A percentile compares a stretch with the other conserved stretches of the same genome.
Evolutionary conservation across 2,329 filamentous ascomycete genomes (phyloP).

Genomic region (Coniochaeta sp.): DNA sequence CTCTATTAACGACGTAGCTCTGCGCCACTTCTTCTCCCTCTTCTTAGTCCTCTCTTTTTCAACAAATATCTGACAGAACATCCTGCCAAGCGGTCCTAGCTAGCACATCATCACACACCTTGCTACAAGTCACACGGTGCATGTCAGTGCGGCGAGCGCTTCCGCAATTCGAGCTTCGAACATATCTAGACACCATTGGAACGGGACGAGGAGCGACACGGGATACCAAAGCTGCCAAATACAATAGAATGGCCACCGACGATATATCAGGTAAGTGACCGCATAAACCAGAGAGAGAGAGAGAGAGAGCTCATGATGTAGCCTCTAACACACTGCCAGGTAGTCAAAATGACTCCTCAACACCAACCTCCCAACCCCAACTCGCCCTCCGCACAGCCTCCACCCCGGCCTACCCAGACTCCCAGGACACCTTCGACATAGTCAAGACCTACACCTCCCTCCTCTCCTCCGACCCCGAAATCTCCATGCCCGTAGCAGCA

Average conservation of each 20-base stretch:
- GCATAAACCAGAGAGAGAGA: background rate
- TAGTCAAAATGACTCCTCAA: background rate
- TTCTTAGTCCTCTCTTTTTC: too few relatives aligned
- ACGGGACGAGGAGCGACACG: background rate
- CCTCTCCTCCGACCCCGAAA: conserved; percentile 61
- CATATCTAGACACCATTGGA: background rate
- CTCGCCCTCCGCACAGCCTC: conserved; percentile 4
- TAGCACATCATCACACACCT: background rate
- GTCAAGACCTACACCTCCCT: conserved; percentile 47
- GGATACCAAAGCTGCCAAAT: background rate
- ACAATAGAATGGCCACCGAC: conserved; percentile 3
- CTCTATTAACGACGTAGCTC: too few relatives aligned
- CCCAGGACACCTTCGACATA: conserved; percentile 31
- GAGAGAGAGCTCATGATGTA: background rate
- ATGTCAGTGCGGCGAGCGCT: background rate
- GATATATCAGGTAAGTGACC: background rate
- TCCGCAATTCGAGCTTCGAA: background rate
- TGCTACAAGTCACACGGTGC: background rate
- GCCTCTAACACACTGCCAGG: background rate
- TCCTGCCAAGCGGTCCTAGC: background rate
- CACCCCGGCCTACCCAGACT: background rate
- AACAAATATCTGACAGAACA: too few relatives aligned
- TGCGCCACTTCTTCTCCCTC: too few relatives aligned
- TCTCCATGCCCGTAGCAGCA: conserved; percentile 85
- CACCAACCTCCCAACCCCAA: conserved; percentile 3